Evolutionary conservation across 2,329 filamentous ascomycete species (phyloP), one percentile per base, ranked within the genome.

Genomic region (Fonsecaea nubica): DNA sequence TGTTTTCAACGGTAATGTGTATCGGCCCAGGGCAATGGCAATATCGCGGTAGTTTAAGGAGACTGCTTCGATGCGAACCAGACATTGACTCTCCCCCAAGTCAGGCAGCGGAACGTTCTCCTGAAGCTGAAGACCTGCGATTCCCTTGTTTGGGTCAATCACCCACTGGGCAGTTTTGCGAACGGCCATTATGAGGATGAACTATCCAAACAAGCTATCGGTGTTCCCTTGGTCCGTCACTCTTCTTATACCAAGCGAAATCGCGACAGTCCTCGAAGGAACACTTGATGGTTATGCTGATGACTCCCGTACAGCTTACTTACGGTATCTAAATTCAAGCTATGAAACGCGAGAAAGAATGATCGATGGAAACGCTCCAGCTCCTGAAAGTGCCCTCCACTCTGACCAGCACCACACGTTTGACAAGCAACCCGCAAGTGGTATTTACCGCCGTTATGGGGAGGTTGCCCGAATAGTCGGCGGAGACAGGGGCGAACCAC

Each of bases 41-140:
- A 84, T 81, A 32, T 84, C 82, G 30, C 82, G 78, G 64, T 83
- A 83, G 65, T 84, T 84, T 59, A 84, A 73, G 9, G 80, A 81
- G 0, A 79, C 82, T 6, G 53, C 53, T 21, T 58, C 9, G 18
- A 58, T 58, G 33, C 36, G 33, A 33, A 58, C 55, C 8, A 58
- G 55, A 33, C 33, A 42, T 9, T 58, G 33, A 25, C 6, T 7
- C 15, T 36, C 54, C 10, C 18, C 36, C 10, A 38, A 33, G 2
- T 15, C 6, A 21, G 54, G 54, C 12, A 57, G 18, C 8, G 54
- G 32, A 18, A 57, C 54, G 21, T 25, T 13, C 48, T 32, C 48
- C 25, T 42, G 12, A 15, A 42, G 15, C n/a, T 42, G 38, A 15
- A 42, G 38, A 42, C 15, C 38, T 4, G 15, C 13, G 12, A 42